Percentiles rank a stretch among this genome's conserved stretches.
Evolutionary conservation across 139 green algal species (phyloP).

Genomic region (Closterium sp.): DNA sequence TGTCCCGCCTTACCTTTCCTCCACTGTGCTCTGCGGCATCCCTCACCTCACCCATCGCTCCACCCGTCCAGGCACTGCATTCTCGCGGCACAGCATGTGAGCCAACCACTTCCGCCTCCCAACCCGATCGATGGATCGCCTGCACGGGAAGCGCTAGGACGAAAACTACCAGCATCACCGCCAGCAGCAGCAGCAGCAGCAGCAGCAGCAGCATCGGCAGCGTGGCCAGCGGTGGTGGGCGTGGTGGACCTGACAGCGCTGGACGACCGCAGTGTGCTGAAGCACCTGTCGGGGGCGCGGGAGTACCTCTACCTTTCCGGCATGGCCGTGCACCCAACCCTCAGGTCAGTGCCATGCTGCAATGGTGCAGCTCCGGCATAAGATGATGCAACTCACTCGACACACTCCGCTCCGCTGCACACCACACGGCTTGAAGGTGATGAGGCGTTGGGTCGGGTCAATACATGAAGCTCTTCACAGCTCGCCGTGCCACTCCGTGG

Average conservation of each 20-base stretch:
- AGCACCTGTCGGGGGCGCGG: slow-evolving; percentile 13
- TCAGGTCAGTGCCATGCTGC: not conserved
- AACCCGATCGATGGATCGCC: not conserved
- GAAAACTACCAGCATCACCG: not conserved
- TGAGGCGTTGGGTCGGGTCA: not conserved
- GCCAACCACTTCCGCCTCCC: not conserved
- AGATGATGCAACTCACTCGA: too few relatives aligned
- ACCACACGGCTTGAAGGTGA: too few relatives aligned
- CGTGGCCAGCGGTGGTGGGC: slow-evolving; percentile 12
- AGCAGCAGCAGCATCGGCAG: not conserved
- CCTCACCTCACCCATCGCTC: not conserved
- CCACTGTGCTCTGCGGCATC: not conserved
- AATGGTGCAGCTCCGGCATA: too few relatives aligned
- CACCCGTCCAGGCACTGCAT: not conserved
- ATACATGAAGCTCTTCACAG: not conserved
- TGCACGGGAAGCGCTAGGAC: not conserved
- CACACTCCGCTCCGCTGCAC: too few relatives aligned
- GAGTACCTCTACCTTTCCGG: slow-evolving; percentile 42
- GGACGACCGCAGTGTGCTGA: slow-evolving; percentile 31
- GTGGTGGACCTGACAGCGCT: slow-evolving; percentile 41
- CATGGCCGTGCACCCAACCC: slow-evolving; percentile 22
- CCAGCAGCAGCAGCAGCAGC: not conserved
- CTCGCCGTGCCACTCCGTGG: too few relatives aligned
- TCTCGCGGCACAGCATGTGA: slow-evolving; percentile 6
- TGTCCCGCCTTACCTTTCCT: not conserved